A percentile compares a stretch with the other conserved stretches of the same genome.
Conservation (phyloP, 2,329 filamentous ascomycete species). For the Whalleya microplaca region DNA sequence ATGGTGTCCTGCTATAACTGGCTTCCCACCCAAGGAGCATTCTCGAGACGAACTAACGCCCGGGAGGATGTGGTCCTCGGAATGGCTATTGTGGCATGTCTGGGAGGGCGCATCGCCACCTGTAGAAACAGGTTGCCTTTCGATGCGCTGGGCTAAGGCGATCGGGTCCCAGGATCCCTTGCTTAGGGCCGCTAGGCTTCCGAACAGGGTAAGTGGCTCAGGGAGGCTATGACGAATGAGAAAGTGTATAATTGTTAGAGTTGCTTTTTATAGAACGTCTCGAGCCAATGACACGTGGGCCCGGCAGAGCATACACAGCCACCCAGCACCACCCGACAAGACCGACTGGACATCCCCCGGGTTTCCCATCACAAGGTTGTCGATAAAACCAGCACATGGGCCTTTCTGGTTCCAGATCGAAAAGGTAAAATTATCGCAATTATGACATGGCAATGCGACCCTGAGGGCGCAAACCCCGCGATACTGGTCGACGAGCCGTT, state of each 20-base stretch:
- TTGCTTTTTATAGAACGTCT: slow-evolving; percentile 35
- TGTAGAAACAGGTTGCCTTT: slow-evolving; percentile 6
- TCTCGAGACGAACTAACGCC: not conserved
- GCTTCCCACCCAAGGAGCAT: not conserved
- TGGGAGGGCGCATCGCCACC: not conserved
- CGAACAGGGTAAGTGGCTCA: slow-evolving; percentile 2
- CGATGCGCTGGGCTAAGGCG: slow-evolving; percentile 13
- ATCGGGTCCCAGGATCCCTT: slow-evolving; percentile 10
- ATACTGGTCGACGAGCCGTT: slow-evolving; percentile 1
- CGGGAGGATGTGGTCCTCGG: not conserved
- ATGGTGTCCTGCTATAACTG: not conserved
- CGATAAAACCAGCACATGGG: slow-evolving; percentile 2
- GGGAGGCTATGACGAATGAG: slow-evolving; percentile 26
- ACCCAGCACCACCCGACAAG: too few relatives aligned
- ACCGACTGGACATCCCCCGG: not conserved
- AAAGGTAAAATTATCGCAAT: slow-evolving; percentile 1
- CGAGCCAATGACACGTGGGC: slow-evolving; percentile 26
- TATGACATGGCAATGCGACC: slow-evolving; percentile 23
- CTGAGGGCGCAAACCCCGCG: slow-evolving; percentile 7
- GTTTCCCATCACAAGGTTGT: slow-evolving; percentile 1
- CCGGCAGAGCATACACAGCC: slow-evolving; percentile 26
- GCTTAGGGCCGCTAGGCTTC: slow-evolving; percentile 8
- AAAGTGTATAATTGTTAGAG: slow-evolving; percentile 23
- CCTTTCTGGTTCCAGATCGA: slow-evolving; percentile 14
- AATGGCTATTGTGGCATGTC: not conserved